These are phyloP conservation scores for Amanita molliuscula DNA, from an alignment of 768 basidiomycete genomes.

Conservation along the genomic window DNA sequence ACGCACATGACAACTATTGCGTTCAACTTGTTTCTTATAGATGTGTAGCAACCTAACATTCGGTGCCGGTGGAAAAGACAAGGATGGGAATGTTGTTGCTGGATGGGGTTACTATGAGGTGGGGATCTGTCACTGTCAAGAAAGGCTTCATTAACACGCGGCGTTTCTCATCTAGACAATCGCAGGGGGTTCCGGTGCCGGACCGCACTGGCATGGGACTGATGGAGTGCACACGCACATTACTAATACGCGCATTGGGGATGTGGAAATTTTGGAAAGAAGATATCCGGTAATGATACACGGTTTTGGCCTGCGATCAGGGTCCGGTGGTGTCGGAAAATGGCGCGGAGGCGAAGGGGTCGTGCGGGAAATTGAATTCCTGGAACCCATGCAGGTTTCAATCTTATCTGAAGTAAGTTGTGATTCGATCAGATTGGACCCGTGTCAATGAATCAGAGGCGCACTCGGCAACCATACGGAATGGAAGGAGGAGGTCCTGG, in stretches of 20 bases:
- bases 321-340: constrained; percentile 60
- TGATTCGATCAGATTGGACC: background rate
- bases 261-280: constrained; percentile 88
- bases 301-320: constrained; percentile 65
- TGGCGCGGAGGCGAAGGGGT: constrained; percentile 82
- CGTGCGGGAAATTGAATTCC: constrained; percentile 72
- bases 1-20: constrained; percentile 13
- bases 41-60: constrained; percentile 72
- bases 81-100: constrained; percentile 58
- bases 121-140: constrained; percentile 8
- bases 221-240: constrained; percentile 92
- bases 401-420: constrained; percentile 71
- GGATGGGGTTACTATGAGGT: constrained; percentile 93
- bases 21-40: background rate
- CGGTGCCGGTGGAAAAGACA: constrained; percentile 80
- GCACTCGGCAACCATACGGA: constrained; percentile 82
- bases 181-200: constrained; percentile 89
- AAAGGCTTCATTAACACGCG: constrained; percentile 5
- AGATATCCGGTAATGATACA: constrained; percentile 89
- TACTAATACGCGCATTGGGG: constrained; percentile 88
- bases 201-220: constrained; percentile 83
- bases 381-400: constrained; percentile 75
- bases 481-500: constrained; percentile 71
- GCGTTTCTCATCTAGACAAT: constrained; percentile 52
- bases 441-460: constrained; percentile 36